Conservation (phyloP, 441 rosid genomes). For the Adansonia rubrostipa region DNA sequence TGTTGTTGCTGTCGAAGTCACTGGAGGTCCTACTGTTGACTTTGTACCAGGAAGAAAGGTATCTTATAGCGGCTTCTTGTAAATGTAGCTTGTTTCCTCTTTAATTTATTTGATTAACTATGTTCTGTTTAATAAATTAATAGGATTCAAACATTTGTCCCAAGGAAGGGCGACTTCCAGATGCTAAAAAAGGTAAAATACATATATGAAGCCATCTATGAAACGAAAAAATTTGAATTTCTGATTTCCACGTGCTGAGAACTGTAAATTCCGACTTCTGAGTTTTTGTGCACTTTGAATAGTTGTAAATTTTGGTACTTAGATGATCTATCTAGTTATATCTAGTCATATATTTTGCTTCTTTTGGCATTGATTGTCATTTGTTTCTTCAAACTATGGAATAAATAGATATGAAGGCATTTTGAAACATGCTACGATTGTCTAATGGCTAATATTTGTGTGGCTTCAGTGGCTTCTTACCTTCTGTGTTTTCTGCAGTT, state of each 20-base stretch:
- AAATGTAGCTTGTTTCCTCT: conserved; percentile 14
- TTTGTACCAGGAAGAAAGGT: conserved; percentile 95
- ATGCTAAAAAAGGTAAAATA: conserved; percentile 67
- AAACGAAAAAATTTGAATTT: conserved; percentile 4
- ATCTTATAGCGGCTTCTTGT: conserved; percentile 22
- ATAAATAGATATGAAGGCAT: conserved; percentile 5
- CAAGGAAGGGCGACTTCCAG: conserved; percentile 84
- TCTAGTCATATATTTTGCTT: background rate
- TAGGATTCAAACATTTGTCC: conserved; percentile 76
- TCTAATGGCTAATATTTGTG: background rate
- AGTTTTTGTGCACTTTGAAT: background rate
- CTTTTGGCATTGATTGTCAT: background rate
- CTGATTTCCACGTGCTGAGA: background rate
- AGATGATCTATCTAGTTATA: background rate
- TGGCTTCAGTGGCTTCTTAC: background rate
- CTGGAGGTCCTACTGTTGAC: conserved; percentile 86
- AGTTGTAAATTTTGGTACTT: background rate
- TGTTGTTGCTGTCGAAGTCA: conserved; percentile 95
- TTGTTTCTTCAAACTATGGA: conserved; percentile 17
- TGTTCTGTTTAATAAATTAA: conserved; percentile 46
- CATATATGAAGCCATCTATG: conserved; percentile 20
- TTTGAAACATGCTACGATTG: background rate
- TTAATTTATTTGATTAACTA: background rate
- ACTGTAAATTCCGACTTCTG: conserved; percentile 3
- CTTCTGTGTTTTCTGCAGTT: background rate